phyloP scores from a whole-genome alignment of 257 asterid genomes.

The Solanum sitiens region DNA sequence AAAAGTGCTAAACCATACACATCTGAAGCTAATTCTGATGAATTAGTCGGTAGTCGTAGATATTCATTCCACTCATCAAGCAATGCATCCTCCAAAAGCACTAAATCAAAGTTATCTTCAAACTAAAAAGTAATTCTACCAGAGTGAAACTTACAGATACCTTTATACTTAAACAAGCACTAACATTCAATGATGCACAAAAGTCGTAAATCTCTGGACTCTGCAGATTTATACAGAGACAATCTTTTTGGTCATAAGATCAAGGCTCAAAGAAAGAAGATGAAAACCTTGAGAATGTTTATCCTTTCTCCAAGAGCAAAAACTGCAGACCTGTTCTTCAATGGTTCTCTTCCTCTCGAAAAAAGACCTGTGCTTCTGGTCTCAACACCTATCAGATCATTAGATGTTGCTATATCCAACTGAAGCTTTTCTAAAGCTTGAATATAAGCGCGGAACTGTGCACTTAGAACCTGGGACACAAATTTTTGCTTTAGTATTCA shows the following conservation, averaged over 20 bases:
- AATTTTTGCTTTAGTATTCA: background rate
- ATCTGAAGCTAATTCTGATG: background rate
- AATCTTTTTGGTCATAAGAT: background rate
- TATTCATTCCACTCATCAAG: background rate
- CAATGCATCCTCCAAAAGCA: background rate
- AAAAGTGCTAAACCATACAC: background rate
- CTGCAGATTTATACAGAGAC: background rate
- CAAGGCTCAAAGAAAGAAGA: background rate
- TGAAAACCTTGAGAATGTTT: constrained; percentile 77
- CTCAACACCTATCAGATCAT: constrained; percentile 94
- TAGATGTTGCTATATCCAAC: constrained; percentile 93
- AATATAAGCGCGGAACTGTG: constrained; percentile 94
- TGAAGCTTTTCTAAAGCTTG: constrained; percentile 98
- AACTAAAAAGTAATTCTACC: background rate
- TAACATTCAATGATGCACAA: background rate
- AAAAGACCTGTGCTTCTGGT: constrained; percentile 90
- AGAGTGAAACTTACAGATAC: background rate
- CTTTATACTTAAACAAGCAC: background rate
- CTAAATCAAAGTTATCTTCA: background rate
- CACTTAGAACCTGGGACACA: constrained; percentile 60
- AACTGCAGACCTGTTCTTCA: constrained; percentile 97
- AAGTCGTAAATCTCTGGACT: background rate
- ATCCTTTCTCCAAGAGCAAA: constrained; percentile 97
- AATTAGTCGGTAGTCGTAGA: background rate
- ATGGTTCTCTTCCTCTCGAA: constrained; percentile 91